Percentiles rank a stretch among this genome's conserved stretches.
Evolutionary conservation across 306 rosid species (phyloP).

Genomic region (Vigna hirtella): DNA sequence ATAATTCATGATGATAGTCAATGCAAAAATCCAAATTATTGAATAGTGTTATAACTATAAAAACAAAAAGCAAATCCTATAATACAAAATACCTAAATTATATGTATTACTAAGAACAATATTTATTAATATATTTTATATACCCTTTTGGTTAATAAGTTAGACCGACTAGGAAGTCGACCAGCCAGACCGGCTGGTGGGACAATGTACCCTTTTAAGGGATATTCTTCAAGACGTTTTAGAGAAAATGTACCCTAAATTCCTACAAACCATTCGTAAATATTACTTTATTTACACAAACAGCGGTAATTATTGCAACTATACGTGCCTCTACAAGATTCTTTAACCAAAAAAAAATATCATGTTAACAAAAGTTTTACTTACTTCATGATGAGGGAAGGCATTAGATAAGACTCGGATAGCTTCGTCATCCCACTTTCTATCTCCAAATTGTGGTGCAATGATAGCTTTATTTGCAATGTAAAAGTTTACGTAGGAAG

Average conservation of each 20-base stretch:
- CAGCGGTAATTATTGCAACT: constrained; percentile 22
- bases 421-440: constrained; percentile 87
- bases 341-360: constrained; percentile 30
- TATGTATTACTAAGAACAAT: no score
- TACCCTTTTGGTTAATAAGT: no score
- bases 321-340: constrained; percentile 19
- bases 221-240: constrained; percentile 12
- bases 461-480: constrained; percentile 86
- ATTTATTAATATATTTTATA: no score
- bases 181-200: no score
- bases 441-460: constrained; percentile 89
- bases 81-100: no score
- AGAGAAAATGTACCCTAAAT: constrained; percentile 18
- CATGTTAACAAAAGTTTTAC: constrained; percentile 42
- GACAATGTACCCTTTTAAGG: not conserved
- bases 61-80: no score
- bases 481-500: constrained; percentile 92
- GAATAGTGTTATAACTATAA: not conserved
- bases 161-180: no score
- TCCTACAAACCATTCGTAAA: constrained; percentile 34
- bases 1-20: not conserved
- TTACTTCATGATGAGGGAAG: constrained; percentile 79
- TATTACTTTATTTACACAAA: constrained; percentile 21
- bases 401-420: constrained; percentile 66
- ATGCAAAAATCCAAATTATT: constrained; percentile 16